Base-by-base conservation (phyloP, 2,329 filamentous ascomycete genomes). In the Colletotrichum eleusines region DNA sequence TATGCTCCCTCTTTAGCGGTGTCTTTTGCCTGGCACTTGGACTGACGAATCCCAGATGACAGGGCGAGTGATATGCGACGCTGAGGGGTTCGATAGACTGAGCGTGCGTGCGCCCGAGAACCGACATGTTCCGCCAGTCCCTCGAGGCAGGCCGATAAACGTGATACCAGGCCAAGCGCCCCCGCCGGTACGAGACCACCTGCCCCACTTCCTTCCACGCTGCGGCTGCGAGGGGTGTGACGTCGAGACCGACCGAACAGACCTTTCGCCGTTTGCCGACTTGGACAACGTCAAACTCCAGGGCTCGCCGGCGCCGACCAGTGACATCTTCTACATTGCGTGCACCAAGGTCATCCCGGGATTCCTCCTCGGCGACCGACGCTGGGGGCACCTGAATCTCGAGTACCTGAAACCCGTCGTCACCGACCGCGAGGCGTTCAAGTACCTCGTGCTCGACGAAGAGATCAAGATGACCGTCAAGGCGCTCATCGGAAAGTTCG, bases 381-480 rank as follows among this genome's bases (percentile, higher is more conserved):
- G 80, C 20, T 86, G 84, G 85, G 83, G 81, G 26, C 78, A 83
- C 68, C 76, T 86, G 18, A 77, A 80, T 61, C 72, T 85, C 18
- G 79, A 80, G 44, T 74, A 78, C 57, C 78, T 86, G 66, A 74
- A 76, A 58, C 80, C 81, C 8, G 77, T 86, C 63, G 76, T 79
- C 61, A 80, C 82, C 1, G 84, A 86, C 75, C 81, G 77, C 63
- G 83, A 86, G 48, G 84, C 84, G 3, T 86, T 86, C 82, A 83
- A 84, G 75, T 83, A 84, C 67, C 82, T 86, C 33, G 83, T 86
- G 7, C 80, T 86, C 14, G 83, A 86, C 69, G 80, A 83, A 20
- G 83, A 84, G 65, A 78, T 86, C 76, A 86, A 86, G 75, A 69
- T 80, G 66, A 85, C 84, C 0, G 83, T 86, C 73, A 84, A 81